Base-by-base conservation (phyloP, 2,329 filamentous ascomycete species). In the Sphaerulina vaccinii region DNA sequence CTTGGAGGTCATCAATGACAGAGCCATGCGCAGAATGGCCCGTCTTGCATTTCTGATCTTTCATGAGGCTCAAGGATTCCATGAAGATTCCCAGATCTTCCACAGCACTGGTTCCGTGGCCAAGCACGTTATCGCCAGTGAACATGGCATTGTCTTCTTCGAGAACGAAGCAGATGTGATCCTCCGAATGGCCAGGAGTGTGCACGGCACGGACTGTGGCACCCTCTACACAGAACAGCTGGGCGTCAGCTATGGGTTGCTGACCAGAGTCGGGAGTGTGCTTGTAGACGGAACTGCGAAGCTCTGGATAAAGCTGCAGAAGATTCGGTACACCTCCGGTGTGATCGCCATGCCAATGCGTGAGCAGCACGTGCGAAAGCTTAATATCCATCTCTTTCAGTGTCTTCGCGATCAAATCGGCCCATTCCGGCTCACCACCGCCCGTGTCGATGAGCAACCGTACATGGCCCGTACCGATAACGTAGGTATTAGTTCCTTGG, bases 21-120 rank as follows among this genome's bases (percentile, higher is more conserved):
- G 54, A 61, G 3, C 76, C 76, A 49, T 79, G 77, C 2, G 71
- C 76, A 0, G 76, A 71, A 55, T 79, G 76, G 0, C 75, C 76
- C 1, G 56, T 57, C 0, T 9, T 27, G 51, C 74, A 78, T 7
- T 62, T 58, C 1, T 71, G 66, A 0, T 50, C 38, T 2, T 57
- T 47, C 70, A 75, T 73, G 10, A 53, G 60, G 2, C 57, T 57
- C 5, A 75, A 62, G 5, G 57, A 66, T 6, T 50, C 49, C 67
- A 75, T 72, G 48, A 65, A 77, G 2, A 52, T 52, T 3, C 65
- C 62, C 0, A 76, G 61, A 39, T 75, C 65, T 56, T 75, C 71
- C 0, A 73, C 69, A 0, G 67, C 73, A 24, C 62, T 68, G 13
- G 63, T 70, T 0, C 74, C 74, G 39, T 74, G 65, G 1, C 70